Percentiles rank a stretch among this genome's conserved stretches.
These are phyloP conservation scores for Capronia americana DNA, from an alignment of 2,329 filamentous ascomycete species.

Conservation along the genomic window DNA sequence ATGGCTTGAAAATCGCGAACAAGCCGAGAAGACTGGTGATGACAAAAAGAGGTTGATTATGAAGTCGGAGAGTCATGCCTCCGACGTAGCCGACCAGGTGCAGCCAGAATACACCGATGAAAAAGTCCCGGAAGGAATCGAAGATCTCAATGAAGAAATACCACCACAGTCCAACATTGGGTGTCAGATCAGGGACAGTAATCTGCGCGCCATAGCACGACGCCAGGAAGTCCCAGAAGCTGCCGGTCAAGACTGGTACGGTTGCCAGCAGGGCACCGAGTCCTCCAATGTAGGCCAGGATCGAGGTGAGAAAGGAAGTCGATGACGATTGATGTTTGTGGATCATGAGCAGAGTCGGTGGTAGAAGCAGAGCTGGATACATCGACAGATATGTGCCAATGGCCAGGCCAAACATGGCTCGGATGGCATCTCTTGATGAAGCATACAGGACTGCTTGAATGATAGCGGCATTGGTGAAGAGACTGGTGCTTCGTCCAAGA, in stretches of 20 bases:
- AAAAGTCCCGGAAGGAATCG: slow-evolving; percentile 95
- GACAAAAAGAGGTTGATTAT: slow-evolving; percentile 84
- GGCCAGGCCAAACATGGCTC: slow-evolving; percentile 81
- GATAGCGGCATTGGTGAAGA: slow-evolving; percentile 88
- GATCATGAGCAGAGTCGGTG: slow-evolving; percentile 73
- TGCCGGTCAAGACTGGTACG: slow-evolving; percentile 64
- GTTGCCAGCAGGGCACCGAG: slow-evolving; percentile 31
- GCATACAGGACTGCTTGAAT: slow-evolving; percentile 83
- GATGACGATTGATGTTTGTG: slow-evolving; percentile 41
- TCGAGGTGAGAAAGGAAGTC: slow-evolving; percentile 38
- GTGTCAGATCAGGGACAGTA: slow-evolving; percentile 87
- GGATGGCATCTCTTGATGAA: slow-evolving; percentile 72
- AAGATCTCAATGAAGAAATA: slow-evolving; percentile 99
- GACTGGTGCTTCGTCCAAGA: slow-evolving; percentile 83
- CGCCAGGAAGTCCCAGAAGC: slow-evolving; percentile 84
- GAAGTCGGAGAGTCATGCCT: slow-evolving; percentile 80
- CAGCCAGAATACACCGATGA: slow-evolving; percentile 97
- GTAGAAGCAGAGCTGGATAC: slow-evolving; percentile 85
- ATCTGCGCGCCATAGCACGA: slow-evolving; percentile 95
- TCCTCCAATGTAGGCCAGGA: slow-evolving; percentile 36
- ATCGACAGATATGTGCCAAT: slow-evolving; percentile 91
- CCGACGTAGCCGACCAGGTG: slow-evolving; percentile 90
- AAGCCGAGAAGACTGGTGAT: slow-evolving; percentile 84
- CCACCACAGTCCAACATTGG: slow-evolving; percentile 98
- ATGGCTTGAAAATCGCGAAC: slow-evolving; percentile 95